These are phyloP conservation scores for Globisporangium recalcitrans DNA, from an alignment of 352 stramenopile genomes.

Conservation along the genomic window DNA sequence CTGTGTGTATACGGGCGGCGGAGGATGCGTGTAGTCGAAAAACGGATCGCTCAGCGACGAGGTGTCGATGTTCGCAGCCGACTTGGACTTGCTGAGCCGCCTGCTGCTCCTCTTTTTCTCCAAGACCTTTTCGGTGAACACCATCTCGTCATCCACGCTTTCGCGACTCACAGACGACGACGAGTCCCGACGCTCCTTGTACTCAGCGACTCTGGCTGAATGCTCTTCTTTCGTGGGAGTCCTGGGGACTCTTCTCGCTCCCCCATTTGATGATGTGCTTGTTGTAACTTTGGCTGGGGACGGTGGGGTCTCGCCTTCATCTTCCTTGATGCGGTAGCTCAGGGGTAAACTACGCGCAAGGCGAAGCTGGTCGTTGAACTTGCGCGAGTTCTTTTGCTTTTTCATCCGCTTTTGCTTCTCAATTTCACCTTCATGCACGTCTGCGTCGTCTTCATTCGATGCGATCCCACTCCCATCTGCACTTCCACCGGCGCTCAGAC, in stretches of 20 bases:
- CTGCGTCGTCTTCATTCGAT: constrained; percentile 15
- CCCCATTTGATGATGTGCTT: constrained; percentile 2
- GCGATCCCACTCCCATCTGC: constrained; percentile 19
- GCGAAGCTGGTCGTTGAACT: constrained; percentile 65
- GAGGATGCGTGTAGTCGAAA: background rate
- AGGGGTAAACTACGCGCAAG: constrained; percentile 47
- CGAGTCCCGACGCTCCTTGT: background rate
- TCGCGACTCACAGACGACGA: background rate
- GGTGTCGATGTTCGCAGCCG: constrained; percentile 60
- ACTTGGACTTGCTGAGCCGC: constrained; percentile 43
- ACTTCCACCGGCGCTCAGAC: constrained; percentile 14
- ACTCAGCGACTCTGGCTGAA: background rate
- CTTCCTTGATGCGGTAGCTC: constrained; percentile 49
- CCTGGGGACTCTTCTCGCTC: background rate
- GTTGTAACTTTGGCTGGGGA: constrained; percentile 1
- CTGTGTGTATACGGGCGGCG: background rate
- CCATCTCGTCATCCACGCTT: constrained; percentile 12
- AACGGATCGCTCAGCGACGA: constrained; percentile 18
- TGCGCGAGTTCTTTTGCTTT: constrained; percentile 57
- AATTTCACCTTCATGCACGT: constrained; percentile 6
- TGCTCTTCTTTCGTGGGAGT: background rate
- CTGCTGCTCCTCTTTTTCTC: constrained; percentile 26
- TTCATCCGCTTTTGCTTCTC: constrained; percentile 48
- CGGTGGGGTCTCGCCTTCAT: constrained; percentile 15
- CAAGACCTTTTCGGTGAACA: constrained; percentile 5